Evolutionary conservation across 768 basidiomycete species (phyloP).

Genomic region (Termitomyces sp.): DNA sequence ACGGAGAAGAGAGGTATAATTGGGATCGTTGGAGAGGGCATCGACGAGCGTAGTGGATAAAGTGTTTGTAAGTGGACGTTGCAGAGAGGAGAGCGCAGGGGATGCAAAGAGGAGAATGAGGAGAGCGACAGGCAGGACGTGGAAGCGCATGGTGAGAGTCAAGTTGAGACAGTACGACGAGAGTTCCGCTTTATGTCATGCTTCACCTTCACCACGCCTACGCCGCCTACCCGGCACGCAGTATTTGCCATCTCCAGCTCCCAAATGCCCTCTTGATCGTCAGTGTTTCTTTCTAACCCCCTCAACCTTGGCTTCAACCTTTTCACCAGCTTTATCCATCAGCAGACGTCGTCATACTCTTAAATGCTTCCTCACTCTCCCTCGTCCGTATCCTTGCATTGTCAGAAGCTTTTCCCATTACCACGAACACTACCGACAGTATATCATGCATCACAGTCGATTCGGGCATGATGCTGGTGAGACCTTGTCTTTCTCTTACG

Average conservation of each 20-base stretch:
- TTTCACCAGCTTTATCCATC: slow-evolving; percentile 60
- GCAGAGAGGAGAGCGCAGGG: slow-evolving; percentile 24
- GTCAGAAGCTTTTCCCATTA: slow-evolving; percentile 75
- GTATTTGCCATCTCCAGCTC: slow-evolving; percentile 53
- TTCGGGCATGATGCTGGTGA: slow-evolving; percentile 73
- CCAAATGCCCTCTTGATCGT: slow-evolving; percentile 55
- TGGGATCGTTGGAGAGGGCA: slow-evolving; percentile 63
- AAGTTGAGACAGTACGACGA: background rate
- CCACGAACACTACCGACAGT: slow-evolving; percentile 31
- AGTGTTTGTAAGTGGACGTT: slow-evolving; percentile 22
- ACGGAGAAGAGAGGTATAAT: slow-evolving; percentile 69
- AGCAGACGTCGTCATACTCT: slow-evolving; percentile 61
- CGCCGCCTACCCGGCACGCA: slow-evolving; percentile 45
- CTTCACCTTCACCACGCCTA: slow-evolving; percentile 33
- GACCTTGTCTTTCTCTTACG: slow-evolving; percentile 2
- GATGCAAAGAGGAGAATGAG: slow-evolving; percentile 22
- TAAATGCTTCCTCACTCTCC: slow-evolving; percentile 61
- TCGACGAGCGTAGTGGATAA: slow-evolving; percentile 67
- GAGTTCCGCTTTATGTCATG: slow-evolving; percentile 19
- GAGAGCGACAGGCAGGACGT: slow-evolving; percentile 15
- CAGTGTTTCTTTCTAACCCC: slow-evolving; percentile 19
- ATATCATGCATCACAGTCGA: slow-evolving; percentile 69
- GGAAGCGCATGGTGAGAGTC: slow-evolving; percentile 13
- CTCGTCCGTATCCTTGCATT: slow-evolving; percentile 71
- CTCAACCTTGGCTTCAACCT: slow-evolving; percentile 10